A percentile compares a stretch with the other conserved stretches of the same genome.
These are phyloP conservation scores for Fusarium verticillioides DNA, from an alignment of 2,329 filamentous ascomycete species.

Conservation along the genomic window DNA sequence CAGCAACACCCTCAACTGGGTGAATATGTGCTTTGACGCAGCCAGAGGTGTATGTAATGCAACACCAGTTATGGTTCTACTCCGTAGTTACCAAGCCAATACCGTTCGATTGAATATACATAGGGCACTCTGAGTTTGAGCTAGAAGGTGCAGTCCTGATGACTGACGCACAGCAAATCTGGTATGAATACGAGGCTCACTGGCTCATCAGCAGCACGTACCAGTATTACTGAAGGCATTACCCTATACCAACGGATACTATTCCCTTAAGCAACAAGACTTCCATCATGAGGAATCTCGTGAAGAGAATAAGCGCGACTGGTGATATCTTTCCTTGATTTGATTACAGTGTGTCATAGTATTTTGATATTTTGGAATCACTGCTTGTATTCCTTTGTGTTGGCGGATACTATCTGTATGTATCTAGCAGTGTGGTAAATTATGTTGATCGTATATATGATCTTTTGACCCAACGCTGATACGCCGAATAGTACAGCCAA, in stretches of 20 bases:
- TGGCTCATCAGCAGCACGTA: background rate
- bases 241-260: background rate
- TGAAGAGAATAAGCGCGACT: background rate
- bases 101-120: background rate
- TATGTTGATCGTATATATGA: too few relatives aligned
- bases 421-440: accelerated
- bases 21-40: slow-evolving; percentile 20
- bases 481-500: background rate
- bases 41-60: background rate
- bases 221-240: background rate
- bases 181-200: background rate
- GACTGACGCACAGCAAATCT: background rate
- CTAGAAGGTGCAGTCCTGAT: background rate
- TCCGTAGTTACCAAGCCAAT: background rate
- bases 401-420: too few relatives aligned
- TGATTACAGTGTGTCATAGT: accelerated
- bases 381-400: too few relatives aligned
- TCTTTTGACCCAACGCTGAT: background rate
- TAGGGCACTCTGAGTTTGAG: background rate
- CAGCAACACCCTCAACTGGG: background rate
- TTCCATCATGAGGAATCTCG: too few relatives aligned
- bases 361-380: too few relatives aligned
- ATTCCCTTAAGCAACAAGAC: background rate
- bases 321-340: too few relatives aligned
- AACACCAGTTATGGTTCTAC: background rate